Evolutionary conservation across 1,139 yeast genomes (phyloP).

Genomic region (Petasospora rhodanensis): DNA sequence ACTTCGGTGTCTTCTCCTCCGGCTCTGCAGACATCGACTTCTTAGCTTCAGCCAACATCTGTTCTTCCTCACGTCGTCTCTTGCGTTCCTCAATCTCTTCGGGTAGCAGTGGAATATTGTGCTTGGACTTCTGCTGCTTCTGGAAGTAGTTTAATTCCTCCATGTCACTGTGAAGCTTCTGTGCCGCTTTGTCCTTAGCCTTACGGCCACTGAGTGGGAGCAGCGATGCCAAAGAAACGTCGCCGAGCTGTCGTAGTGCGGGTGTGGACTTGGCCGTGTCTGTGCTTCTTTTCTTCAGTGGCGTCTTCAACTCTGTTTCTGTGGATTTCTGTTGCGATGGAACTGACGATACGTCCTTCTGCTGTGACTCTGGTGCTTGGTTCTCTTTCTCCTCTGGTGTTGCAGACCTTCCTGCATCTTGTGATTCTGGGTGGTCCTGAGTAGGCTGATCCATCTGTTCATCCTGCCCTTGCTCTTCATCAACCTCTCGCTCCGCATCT

Average conservation of each 20-base stretch:
- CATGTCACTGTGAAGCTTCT: conserved; percentile 64
- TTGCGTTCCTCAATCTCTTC: conserved; percentile 29
- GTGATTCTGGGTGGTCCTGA: no score
- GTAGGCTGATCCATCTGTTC: no score
- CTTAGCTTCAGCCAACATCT: conserved; percentile 16
- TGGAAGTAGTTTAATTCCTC: conserved; percentile 60
- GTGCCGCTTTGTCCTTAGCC: conserved; percentile 65
- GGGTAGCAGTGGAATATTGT: conserved; percentile 31
- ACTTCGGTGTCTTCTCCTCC: conserved; percentile 10
- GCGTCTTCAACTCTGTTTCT: no score
- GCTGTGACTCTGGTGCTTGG: no score
- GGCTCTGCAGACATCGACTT: conserved; percentile 16
- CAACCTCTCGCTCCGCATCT: no score
- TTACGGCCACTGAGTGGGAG: conserved; percentile 30
- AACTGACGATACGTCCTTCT: no score
- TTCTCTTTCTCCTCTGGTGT: no score
- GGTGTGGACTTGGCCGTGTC: background rate
- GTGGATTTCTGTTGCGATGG: no score
- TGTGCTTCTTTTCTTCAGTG: conserved; percentile 2
- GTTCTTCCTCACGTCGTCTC: conserved; percentile 24
- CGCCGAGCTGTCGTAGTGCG: background rate
- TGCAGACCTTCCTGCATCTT: no score
- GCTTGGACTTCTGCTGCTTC: conserved; percentile 31
- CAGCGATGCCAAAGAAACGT: background rate
- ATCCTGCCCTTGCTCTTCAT: no score